These are phyloP conservation scores for Aspergillus sp. DNA, from an alignment of 2,329 filamentous ascomycete genomes.

Conservation along the genomic window DNA sequence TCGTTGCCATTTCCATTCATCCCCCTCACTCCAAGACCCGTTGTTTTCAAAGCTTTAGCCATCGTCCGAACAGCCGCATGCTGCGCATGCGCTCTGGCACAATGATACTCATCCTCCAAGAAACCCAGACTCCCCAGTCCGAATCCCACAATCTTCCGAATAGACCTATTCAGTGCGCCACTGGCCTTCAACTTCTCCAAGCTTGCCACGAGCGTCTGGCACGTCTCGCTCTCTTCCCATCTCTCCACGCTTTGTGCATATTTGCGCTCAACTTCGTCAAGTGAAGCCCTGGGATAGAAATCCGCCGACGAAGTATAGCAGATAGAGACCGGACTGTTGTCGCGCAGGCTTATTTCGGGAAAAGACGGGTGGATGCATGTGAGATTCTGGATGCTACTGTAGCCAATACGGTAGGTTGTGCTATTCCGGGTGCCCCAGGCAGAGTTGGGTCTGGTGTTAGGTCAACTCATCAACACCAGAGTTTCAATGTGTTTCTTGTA, in stretches of 20 bases:
- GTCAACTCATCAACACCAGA: neutral
- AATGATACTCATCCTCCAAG: slow-evolving; percentile 3
- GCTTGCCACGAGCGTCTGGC: slow-evolving; percentile 6
- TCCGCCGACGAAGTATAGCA: slow-evolving; percentile 13
- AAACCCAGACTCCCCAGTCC: slow-evolving; percentile 21
- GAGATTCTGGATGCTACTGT: slow-evolving; percentile 21
- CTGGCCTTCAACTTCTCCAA: neutral
- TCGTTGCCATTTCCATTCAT: neutral
- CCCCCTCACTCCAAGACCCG: no score
- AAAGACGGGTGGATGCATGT: slow-evolving; percentile 13
- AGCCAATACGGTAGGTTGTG: slow-evolving; percentile 21
- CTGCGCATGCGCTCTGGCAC: slow-evolving; percentile 19
- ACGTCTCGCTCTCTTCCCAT: slow-evolving; percentile 23
- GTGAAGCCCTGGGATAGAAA: neutral
- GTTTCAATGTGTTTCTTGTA: no score
- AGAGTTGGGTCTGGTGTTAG: neutral
- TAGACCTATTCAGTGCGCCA: neutral
- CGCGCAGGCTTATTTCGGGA: slow-evolving; percentile 12
- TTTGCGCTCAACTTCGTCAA: slow-evolving; percentile 8
- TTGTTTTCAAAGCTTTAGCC: slow-evolving; percentile 8
- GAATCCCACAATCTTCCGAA: slow-evolving; percentile 27
- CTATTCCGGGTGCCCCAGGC: neutral
- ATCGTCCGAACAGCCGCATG: slow-evolving; percentile 27
- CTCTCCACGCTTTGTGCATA: slow-evolving; percentile 13
- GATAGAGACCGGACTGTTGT: slow-evolving; percentile 19